Conservation (phyloP, 345 rosid genomes). For the rapeseed (Brassica napus) region DNA sequence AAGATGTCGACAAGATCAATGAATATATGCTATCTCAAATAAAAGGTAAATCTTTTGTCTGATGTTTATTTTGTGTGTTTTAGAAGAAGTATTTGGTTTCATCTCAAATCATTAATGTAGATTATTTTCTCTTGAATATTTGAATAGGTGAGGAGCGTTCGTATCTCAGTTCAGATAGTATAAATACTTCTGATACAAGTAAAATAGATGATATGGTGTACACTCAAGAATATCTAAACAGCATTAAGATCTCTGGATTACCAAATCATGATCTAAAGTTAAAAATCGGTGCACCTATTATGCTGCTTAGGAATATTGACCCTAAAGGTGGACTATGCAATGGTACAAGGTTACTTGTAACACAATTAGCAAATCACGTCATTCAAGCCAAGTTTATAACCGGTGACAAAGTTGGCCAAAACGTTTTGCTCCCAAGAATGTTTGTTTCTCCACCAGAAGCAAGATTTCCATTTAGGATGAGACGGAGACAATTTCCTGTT, state of each 20-base stretch:
- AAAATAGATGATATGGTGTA: neutral
- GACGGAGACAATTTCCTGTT: neutral
- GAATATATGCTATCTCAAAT: neutral
- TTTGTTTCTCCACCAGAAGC: neutral
- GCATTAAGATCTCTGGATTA: neutral
- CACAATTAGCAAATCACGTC: neutral
- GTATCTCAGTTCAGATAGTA: neutral
- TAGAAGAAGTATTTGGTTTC: neutral
- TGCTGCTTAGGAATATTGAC: neutral
- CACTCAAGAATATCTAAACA: neutral
- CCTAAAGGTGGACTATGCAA: neutral
- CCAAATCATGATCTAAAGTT: neutral
- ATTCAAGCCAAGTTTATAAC: neutral
- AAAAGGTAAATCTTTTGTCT: neutral
- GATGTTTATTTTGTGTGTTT: neutral
- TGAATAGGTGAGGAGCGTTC: neutral
- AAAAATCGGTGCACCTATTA: neutral
- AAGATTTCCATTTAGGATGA: neutral
- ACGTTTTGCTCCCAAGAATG: neutral
- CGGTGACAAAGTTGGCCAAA: neutral
- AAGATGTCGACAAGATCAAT: neutral
- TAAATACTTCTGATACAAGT: neutral
- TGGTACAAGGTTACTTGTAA: neutral
- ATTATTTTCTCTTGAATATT: neutral
- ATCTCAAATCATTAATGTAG: neutral